Percentiles rank a stretch among this genome's conserved stretches.
Evolutionary conservation across 2,329 filamentous ascomycete genomes (phyloP).

Genomic region (Trichoderma koningiopsis): DNA sequence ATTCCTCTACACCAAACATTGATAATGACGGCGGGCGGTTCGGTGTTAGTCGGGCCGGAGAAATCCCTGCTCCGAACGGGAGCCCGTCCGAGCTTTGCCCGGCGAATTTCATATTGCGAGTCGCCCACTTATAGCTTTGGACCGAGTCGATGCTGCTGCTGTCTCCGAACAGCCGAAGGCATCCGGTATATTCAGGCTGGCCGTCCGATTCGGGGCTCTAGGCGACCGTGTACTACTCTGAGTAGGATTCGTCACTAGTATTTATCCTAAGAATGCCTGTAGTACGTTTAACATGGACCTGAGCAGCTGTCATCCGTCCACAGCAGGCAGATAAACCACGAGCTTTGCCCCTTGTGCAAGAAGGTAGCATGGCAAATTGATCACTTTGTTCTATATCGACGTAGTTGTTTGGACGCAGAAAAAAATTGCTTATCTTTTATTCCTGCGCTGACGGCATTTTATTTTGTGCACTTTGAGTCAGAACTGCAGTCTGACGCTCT

Average conservation of each 20-base stretch:
- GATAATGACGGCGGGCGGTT: constrained; percentile 37
- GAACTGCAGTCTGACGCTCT: background rate
- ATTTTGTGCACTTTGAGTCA: background rate
- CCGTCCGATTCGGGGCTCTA: background rate
- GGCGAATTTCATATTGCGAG: background rate
- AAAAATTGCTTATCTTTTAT: background rate
- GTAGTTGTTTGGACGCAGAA: background rate
- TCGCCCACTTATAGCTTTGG: background rate
- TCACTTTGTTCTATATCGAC: background rate
- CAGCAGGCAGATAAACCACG: background rate
- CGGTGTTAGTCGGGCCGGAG: constrained; percentile 42
- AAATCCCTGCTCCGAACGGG: constrained; percentile 28
- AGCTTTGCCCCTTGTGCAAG: background rate
- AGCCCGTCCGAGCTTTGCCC: constrained; percentile 22
- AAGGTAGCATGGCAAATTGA: background rate
- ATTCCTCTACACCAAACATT: constrained; percentile 15
- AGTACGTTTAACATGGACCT: background rate
- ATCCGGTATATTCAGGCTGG: constrained; percentile 12
- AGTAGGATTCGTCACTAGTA: background rate
- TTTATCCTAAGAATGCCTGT: background rate
- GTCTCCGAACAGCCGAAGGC: constrained; percentile 21
- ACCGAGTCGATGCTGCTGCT: background rate
- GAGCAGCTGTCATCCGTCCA: background rate
- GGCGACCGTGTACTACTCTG: background rate
- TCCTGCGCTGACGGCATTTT: background rate